These are phyloP conservation scores for Wickerhamiella sergipiensis DNA, from an alignment of 805 yeast genomes.

Conservation along the genomic window DNA sequence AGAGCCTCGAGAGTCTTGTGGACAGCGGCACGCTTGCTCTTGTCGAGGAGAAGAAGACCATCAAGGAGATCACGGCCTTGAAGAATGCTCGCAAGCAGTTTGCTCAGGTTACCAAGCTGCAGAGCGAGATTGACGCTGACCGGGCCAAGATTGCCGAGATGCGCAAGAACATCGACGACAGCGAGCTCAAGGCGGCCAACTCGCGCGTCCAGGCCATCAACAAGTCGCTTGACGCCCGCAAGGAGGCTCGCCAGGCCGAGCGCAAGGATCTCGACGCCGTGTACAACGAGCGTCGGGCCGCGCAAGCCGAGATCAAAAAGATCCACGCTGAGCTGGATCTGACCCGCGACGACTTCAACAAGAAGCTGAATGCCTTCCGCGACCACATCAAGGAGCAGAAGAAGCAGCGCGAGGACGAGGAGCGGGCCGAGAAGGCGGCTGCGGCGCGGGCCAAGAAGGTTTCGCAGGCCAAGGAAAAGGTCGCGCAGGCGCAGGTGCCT, in stretches of 20 bases:
- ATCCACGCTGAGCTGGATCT: conserved; percentile 37
- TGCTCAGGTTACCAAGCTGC: conserved; percentile 56
- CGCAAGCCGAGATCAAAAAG: conserved; percentile 53
- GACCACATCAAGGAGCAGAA: conserved; percentile 57
- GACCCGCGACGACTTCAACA: conserved; percentile 49
- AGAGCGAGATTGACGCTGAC: conserved; percentile 66
- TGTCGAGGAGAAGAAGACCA: conserved; percentile 77
- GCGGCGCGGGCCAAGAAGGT: conserved; percentile 36
- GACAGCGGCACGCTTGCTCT: conserved; percentile 69
- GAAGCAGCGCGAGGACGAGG: conserved; percentile 61
- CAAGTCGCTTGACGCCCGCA: conserved; percentile 52
- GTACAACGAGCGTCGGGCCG: conserved; percentile 36
- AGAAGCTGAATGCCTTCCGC: conserved; percentile 61
- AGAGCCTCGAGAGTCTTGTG: conserved; percentile 51
- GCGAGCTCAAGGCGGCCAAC: conserved; percentile 49
- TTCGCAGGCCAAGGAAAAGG: conserved; percentile 56
- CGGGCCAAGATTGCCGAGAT: conserved; percentile 61
- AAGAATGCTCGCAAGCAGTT: conserved; percentile 73
- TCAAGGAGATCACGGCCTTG: conserved; percentile 74
- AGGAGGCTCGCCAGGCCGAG: conserved; percentile 51
- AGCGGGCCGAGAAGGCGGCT: conserved; percentile 46
- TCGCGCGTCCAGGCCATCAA: conserved; percentile 57
- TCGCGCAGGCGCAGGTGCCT: conserved; percentile 57
- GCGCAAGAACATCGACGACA: conserved; percentile 47
- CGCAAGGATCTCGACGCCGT: conserved; percentile 52